Percentiles rank a stretch among this genome's conserved stretches.
Conservation (phyloP, 345 rosid genomes). For the Geranium rotundifolium region DNA sequence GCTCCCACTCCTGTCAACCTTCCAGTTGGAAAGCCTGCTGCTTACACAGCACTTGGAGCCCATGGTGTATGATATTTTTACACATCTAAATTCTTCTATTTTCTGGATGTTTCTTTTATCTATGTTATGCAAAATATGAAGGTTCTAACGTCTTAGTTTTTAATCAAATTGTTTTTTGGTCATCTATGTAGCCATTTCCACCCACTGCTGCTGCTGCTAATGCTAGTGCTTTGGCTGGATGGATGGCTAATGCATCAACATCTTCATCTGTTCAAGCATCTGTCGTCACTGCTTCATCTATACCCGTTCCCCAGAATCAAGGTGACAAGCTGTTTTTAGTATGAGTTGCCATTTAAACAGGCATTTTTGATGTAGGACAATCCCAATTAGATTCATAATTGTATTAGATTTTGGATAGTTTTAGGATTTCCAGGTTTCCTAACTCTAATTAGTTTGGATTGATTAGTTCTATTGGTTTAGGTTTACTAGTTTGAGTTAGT, state of each 20-base stretch:
- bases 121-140: neutral
- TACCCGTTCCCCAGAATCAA: conserved; percentile 67
- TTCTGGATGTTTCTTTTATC: neutral
- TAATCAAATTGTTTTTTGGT: conserved; percentile 7
- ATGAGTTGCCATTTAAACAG: neutral
- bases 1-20: conserved; percentile 50
- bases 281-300: conserved; percentile 67
- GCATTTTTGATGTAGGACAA: neutral
- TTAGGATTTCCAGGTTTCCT: too few species aligned
- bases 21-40: conserved; percentile 43
- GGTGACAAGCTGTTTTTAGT: conserved; percentile 28
- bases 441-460: too few species aligned
- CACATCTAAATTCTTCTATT: neutral
- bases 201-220: conserved; percentile 46
- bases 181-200: conserved; percentile 42
- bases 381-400: too few species aligned
- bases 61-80: conserved; percentile 38
- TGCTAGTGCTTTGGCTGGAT: conserved; percentile 69
- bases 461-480: too few species aligned
- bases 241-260: conserved; percentile 75
- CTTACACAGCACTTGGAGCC: conserved; percentile 42
- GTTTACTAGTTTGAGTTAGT: too few species aligned
- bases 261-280: conserved; percentile 82
- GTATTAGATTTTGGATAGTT: too few species aligned
- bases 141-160: neutral